phyloP scores from a whole-genome alignment of 1,139 yeast species.

The Debaryomycetaceae sp. region DNA sequence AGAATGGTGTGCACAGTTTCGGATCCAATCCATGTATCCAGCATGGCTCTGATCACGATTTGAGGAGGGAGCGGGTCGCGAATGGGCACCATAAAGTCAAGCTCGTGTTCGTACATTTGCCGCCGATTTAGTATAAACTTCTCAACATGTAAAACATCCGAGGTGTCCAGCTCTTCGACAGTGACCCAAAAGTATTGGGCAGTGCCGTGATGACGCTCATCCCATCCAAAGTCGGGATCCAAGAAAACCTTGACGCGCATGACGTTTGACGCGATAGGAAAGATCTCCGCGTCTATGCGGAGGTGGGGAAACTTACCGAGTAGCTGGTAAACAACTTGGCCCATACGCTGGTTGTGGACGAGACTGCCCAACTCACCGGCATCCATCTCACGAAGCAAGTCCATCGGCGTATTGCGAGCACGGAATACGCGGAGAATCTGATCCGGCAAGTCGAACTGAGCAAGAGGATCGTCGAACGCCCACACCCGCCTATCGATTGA shows the following conservation, averaged over 20 bases:
- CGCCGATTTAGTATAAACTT: constrained; percentile 58
- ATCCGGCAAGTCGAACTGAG: constrained; percentile 74
- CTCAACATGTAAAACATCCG: constrained; percentile 72
- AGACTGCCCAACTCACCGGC: constrained; percentile 77
- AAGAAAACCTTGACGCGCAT: constrained; percentile 67
- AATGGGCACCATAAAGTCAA: constrained; percentile 89
- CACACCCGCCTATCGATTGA: constrained; percentile 77
- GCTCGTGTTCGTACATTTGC: constrained; percentile 52
- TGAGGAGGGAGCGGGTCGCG: constrained; percentile 86
- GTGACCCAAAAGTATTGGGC: constrained; percentile 88
- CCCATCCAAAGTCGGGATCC: constrained; percentile 80
- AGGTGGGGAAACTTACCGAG: constrained; percentile 68
- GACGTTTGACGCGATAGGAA: constrained; percentile 82
- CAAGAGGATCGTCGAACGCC: constrained; percentile 86
- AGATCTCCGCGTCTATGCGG: constrained; percentile 67
- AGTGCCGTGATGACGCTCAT: constrained; percentile 65
- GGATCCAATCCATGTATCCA: constrained; percentile 87
- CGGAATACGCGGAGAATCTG: constrained; percentile 54
- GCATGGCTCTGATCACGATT: constrained; percentile 63
- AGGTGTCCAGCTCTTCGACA: constrained; percentile 75
- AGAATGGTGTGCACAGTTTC: constrained; percentile 72
- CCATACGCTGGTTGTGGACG: constrained; percentile 74
- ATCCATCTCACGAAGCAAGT: constrained; percentile 61
- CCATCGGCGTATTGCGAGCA: constrained; percentile 58
- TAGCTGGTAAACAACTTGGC: constrained; percentile 46